Base-by-base conservation (phyloP, 805 yeast genomes). In the Myxozyma kluyveri region DNA sequence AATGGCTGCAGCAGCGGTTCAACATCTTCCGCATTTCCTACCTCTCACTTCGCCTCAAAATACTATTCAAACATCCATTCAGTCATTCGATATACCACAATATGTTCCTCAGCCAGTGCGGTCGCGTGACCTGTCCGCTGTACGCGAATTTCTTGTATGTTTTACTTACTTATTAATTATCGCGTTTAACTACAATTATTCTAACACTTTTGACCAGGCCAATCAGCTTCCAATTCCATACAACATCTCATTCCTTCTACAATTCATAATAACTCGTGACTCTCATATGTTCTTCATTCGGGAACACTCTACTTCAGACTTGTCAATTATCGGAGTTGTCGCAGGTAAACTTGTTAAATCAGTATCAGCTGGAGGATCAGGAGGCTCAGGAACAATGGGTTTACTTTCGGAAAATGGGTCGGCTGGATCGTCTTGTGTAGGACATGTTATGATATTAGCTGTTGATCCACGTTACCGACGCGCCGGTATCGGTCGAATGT, bases 381-480 rank as follows among this genome's bases (percentile, higher is more conserved):
- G n/a, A n/a, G n/a, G n/a, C n/a, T n/a, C n/a, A n/a, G n/a, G n/a
- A n/a, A 22, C 24, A 5, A 4, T 21, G 12, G 38, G 44, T 33
- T 14, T 22, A 6, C 12, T 21, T 4, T 41, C 21, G 3, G 26
- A 44, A 14, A 40, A 42, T n/a, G n/a, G n/a, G n/a, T n/a, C n/a
- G n/a, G n/a, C n/a, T n/a, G n/a, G n/a, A n/a, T n/a, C n/a, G n/a
- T n/a, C n/a, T n/a, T n/a, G n/a, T n/a, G n/a, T n/a, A n/a, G 54
- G 57, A 14, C 50, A 55, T 26, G 43, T 55, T 39, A 53, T 55
- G 58, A 23, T 52, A 2, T 47, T 55, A n/a, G 59, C 59, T 4
- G 57, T 55, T 24, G 54, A 32, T 7, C 39, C 45, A 33, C 42
- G 21, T 19, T 44, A 17, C 26, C 46, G 59, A n/a, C 45, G 57